Evolutionary conservation across 352 stramenopile species (phyloP).

Genomic region (Phytophthora melonis): DNA sequence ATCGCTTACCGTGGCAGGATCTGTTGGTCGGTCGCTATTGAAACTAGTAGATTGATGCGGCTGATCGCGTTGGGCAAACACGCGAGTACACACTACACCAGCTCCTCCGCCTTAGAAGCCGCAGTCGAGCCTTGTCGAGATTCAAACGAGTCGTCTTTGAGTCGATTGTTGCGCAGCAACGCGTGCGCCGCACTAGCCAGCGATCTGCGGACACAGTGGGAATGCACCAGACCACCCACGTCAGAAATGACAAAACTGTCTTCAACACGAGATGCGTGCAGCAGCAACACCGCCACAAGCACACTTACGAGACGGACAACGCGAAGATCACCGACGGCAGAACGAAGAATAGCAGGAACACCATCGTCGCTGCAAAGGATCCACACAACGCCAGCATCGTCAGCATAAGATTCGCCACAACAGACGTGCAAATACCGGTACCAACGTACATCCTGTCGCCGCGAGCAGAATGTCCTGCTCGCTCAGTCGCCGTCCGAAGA

Average conservation of each 20-base stretch:
- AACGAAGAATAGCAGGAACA: constrained; percentile 83
- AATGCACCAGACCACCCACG: background rate
- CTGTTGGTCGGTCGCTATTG: constrained; percentile 15
- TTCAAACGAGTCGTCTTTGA: constrained; percentile 72
- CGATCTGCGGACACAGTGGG: constrained; percentile 29
- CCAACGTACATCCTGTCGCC: constrained; percentile 63
- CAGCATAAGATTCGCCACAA: constrained; percentile 6
- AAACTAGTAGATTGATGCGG: constrained; percentile 23
- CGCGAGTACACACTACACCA: constrained; percentile 45
- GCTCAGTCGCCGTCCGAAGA: constrained; percentile 62
- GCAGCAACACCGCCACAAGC: background rate
- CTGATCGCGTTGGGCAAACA: background rate
- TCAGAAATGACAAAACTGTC: constrained; percentile 11
- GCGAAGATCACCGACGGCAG: constrained; percentile 75
- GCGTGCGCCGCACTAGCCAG: constrained; percentile 60
- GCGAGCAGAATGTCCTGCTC: constrained; percentile 74
- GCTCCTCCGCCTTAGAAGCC: constrained; percentile 41
- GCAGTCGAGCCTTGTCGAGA: constrained; percentile 22
- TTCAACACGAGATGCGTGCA: background rate
- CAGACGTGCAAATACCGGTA: constrained; percentile 13
- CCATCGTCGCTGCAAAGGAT: constrained; percentile 54
- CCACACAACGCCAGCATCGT: constrained; percentile 7
- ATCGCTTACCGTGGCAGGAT: background rate
- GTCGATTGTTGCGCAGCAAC: constrained; percentile 68
- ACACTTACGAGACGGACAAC: constrained; percentile 66